A percentile compares a stretch with the other conserved stretches of the same genome.
Evolutionary conservation across 192 early-diverging fungal genomes (phyloP).

Genomic region (Backusella australiensis): DNA sequence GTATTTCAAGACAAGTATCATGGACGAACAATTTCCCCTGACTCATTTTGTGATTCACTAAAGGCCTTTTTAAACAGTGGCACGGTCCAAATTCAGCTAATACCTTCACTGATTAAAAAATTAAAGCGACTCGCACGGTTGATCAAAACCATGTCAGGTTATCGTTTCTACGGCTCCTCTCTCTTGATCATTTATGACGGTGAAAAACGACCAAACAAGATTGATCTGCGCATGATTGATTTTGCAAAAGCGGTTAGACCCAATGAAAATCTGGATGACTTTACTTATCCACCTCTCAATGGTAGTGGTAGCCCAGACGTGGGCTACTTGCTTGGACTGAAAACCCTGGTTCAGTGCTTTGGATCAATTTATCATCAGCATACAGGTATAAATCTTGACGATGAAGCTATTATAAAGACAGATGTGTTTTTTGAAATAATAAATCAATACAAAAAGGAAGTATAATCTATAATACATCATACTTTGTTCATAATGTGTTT

Average conservation of each 20-base stretch:
- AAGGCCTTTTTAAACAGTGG: constrained; percentile 88
- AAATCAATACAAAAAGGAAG: neutral
- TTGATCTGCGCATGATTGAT: constrained; percentile 93
- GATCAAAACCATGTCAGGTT: constrained; percentile 73
- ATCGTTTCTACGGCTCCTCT: constrained; percentile 91
- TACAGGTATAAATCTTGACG: constrained; percentile 15
- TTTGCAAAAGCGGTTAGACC: constrained; percentile 88
- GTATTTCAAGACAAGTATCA: constrained; percentile 95
- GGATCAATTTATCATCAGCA: constrained; percentile 53
- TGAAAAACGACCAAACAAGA: constrained; percentile 31
- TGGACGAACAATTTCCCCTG: constrained; percentile 79
- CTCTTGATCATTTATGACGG: constrained; percentile 91
- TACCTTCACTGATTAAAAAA: constrained; percentile 78
- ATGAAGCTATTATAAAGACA: neutral
- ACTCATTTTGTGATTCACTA: constrained; percentile 79
- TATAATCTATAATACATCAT: neutral
- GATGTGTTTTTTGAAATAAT: neutral
- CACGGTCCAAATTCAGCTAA: constrained; percentile 63
- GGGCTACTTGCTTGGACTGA: constrained; percentile 76
- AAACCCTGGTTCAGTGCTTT: constrained; percentile 68
- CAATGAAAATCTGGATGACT: constrained; percentile 24
- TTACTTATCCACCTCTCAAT: constrained; percentile 44
- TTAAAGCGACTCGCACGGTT: constrained; percentile 72
- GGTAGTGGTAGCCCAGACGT: constrained; percentile 56
- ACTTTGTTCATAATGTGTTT: neutral